Base-by-base conservation (phyloP, 306 rosid genomes). In the Urtica urens region DNA sequence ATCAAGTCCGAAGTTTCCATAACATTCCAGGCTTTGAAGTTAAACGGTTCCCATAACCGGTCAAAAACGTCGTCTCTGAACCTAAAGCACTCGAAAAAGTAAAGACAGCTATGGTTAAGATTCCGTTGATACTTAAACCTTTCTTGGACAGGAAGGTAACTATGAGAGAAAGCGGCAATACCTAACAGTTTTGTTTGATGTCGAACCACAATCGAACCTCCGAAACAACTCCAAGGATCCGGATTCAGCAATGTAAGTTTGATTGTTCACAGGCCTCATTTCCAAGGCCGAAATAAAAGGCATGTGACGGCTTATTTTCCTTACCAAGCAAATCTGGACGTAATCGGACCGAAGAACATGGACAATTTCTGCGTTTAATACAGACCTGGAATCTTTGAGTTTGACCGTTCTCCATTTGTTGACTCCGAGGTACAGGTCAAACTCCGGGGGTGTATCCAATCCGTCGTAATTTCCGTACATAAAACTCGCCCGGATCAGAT, bases 21-120 rank as follows among this genome's bases (percentile, higher is more conserved):
- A 41, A 34, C 23, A 13, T 27, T 2, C 2, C 16, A 64, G 1
- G 18, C 25, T 15, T 63, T 27, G 13, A 17, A 10, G 59, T 54
- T 53, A 52, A 54, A 57, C 22, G 78, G 68, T 23, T 0, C 17
- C 82, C 82, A 76, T 19, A 64, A 68, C 43, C 82, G 69, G 46
- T 76, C 82, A 48, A 38, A 68, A 12, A 1, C 3, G 37, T 76
- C 82, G 13, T 72, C 17, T 3, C 57, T 5, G 26, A 11, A 72
- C 71, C 78, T 76, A 33, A 33, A 44, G 13, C 7, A 24, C 7
- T 2, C 2, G 14, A 20, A 44, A 21, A 21, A 44, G 12, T 4
- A 44, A 44, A 21, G 6, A 16, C 21, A 41, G 47, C 41, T 13
- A 8, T 19, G 20, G 13, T 43, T 15, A 10, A 11, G 13, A 13